Evolutionary conservation across 257 asterid species (phyloP), one percentile per base, ranked within the genome.

Genomic region (Scutellaria galericulata): DNA sequence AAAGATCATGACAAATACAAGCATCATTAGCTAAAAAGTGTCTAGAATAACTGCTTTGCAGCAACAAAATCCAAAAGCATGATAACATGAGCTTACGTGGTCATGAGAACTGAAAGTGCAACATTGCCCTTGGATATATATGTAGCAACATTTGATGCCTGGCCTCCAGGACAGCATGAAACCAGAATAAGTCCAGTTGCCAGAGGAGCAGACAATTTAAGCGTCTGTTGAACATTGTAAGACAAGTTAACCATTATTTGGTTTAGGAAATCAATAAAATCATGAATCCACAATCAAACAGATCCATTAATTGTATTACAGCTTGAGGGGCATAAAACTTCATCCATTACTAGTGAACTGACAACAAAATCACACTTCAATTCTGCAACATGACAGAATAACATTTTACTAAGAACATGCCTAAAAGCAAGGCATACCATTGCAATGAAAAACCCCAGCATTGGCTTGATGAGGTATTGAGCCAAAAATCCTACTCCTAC

Each of bases 131-230:
- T 93, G 7, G 98, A 91, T 76, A 93, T 93, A 72, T 88, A 93
- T 14, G 98, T 91, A 54, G 98, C 98, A 73, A 93, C 98, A 77
- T 93, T 93, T 22, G 98, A 93, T 50, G 98, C 98, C 81, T 93
- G 98, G 39, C 98, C 98, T 58, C 98, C 98, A 70, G 98, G 98
- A 81, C 98, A 93, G 85, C 98, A 93, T 18, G 98, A 93, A 51
- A 93, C 98, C 84, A 93, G 72, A 79, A 93, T 93, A 83, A 93
- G 97, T 58, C 98, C 98, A 80, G 98, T 93, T 50, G 98, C 98
- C 61, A 93, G 88, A 58, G 98, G 98, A 82, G 98, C 98, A 7
- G 98, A 93, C 78, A 93, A 74, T 64, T 91, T 93, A 77, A 93
- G 79, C 12, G 83, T 67, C 98, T 93, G 90, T 64, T 74, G 22